Evolutionary conservation across 2,329 filamentous ascomycete genomes (phyloP), one percentile per base, ranked within the genome.

Genomic region (Ploettnerulaceae sp.): DNA sequence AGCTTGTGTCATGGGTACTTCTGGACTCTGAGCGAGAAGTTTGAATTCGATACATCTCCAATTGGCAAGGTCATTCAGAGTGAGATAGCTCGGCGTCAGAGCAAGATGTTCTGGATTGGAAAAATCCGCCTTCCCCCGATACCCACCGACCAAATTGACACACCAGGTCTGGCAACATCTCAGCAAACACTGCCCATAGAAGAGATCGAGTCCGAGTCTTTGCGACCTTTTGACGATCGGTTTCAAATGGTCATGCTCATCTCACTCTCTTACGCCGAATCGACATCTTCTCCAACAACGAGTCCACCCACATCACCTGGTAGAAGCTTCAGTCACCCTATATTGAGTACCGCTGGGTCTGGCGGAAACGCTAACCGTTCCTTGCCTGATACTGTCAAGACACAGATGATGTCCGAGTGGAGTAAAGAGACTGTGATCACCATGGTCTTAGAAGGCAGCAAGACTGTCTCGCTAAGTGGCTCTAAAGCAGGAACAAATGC

Each of bases 1-100:
- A 89, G 86, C 61, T 70, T 97, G 47, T 87, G 91, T 40, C 87
- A 95, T 61, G 90, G 89, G 7, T 96, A 96, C 65, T 81, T 96
- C 48, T 91, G 86, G 84, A 77, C 80, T 0, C 63, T 96, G 51
- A 81, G 78, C 4, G 83, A 90, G 48, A 82, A 79, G 45, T 90
- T 95, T 52, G 78, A 86, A 35, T 83, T 94, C 51, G 84, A 90
- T 44, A 73, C 73, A 5, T 82, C 84, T 0, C 71, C 74, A 0
- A 74, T 86, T 14, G 89, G 88, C 6, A 75, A 76, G 42, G 80
- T 81, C 6, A 81, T 96, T 25, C 77, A 84, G 45, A 81, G 79
- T 47, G 90, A 95, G 64, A 85, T 96, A 48, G 72, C 77, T 8
- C 77, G 86, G 40, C 78, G 91, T 29, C 83, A 82, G 60, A 81